Evolutionary conservation across 139 green algal genomes (phyloP), one percentile per base, ranked within the genome.

Genomic region (Micractinium sp.): DNA sequence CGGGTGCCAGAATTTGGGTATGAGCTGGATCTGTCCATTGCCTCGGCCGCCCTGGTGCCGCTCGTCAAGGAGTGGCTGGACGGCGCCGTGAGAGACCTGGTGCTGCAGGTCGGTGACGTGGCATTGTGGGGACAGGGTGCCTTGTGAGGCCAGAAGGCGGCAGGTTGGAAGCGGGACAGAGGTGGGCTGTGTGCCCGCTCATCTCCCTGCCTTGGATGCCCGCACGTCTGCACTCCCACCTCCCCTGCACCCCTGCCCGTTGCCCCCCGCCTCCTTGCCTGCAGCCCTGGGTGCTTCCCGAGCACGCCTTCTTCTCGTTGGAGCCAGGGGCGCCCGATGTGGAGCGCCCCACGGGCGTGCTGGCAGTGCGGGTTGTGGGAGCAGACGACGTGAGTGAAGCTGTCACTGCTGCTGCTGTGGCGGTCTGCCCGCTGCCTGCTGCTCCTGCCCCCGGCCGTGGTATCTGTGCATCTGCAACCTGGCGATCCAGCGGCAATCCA

Each of bases 1-100:
- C 78, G 78, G 0, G 41, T 84, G 78, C 78, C 78, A 7, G 41
- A 84, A 47, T 84, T 84, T 67, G 78, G 78, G 3, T 84, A 84
- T 16, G 78, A 84, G 47, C 78, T 84, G 78, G 78, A 38, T 27
- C 78, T 84, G 7, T 39, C 27, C 12, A 19, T 67, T 0, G 78
- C 47, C 47, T 84, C 78, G 27, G 78, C 78, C 41, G 78, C 78
- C 29, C 41, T 84, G 41, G 78, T 84, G 41, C 78, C 78, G 27
- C 78, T 84, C 18, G 31, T 84, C 23, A 33, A 35, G 41, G 31
- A 67, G 25, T 84, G 78, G 78, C 53, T 84, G 25, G 78, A 84
- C 16, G 78, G 35, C 14, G 78, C 78, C 20, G 78, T 84, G 41
- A 47, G 78, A 27, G 78, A 84, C 78, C n/a, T 84, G 41, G 78